A percentile compares a stretch with the other conserved stretches of the same genome.
Evolutionary conservation across 2,329 filamentous ascomycete genomes (phyloP).

Genomic region (Neonectria coccinea): DNA sequence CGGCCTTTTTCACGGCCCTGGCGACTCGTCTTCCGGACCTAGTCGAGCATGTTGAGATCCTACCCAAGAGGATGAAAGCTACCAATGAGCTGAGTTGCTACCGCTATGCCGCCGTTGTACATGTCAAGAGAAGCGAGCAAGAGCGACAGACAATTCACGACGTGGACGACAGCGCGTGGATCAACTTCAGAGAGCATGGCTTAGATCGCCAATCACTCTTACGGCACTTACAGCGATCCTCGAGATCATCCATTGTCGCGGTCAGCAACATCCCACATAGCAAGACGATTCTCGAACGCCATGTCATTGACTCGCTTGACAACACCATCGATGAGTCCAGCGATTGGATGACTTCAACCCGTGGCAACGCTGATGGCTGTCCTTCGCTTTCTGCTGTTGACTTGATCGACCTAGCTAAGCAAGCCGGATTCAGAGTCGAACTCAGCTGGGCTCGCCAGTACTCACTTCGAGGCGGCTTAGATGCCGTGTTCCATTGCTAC

Average conservation of each 20-base stretch:
- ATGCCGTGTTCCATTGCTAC: conserved; percentile 52
- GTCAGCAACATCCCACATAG: conserved; percentile 44
- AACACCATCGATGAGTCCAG: background rate
- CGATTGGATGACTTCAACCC: conserved; percentile 26
- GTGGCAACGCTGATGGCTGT: conserved; percentile 4
- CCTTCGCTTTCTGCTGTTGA: conserved; percentile 33
- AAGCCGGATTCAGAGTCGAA: conserved; percentile 60
- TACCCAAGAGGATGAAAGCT: background rate
- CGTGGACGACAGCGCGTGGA: conserved; percentile 31
- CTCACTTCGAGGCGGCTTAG: conserved; percentile 42
- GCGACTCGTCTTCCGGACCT: background rate
- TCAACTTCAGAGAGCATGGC: conserved; percentile 33
- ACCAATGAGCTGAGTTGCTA: background rate
- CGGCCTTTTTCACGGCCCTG: conserved; percentile 8
- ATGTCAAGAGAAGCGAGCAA: conserved; percentile 18
- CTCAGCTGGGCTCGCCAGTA: conserved; percentile 57
- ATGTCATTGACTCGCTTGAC: conserved; percentile 31
- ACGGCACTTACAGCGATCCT: conserved; percentile 20
- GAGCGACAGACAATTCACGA: conserved; percentile 16
- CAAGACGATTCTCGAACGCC: conserved; percentile 48
- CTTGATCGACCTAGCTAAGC: conserved; percentile 39
- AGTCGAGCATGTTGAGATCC: background rate
- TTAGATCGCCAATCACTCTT: conserved; percentile 27
- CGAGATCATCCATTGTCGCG: conserved; percentile 7
- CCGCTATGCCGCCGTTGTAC: conserved; percentile 31